phyloP scores from a whole-genome alignment of 176 grass and related monocot genomes.

The Elymus sibiricus region DNA sequence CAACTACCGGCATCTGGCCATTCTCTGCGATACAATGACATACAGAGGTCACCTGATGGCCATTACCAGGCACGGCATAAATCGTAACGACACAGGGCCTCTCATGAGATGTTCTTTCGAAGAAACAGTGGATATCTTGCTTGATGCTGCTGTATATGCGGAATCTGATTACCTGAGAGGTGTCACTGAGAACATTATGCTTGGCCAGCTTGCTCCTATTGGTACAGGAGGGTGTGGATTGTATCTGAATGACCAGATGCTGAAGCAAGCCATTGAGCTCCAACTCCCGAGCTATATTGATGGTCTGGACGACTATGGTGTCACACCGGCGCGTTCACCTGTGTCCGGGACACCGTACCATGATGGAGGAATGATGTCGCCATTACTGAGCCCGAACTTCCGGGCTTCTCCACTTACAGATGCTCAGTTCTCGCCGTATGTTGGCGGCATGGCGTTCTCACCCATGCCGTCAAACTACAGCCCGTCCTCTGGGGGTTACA shows the following conservation, averaged over 20 bases:
- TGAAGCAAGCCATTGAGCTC: conserved; percentile 93
- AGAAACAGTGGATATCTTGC: conserved; percentile 92
- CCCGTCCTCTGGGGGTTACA: conserved; percentile 66
- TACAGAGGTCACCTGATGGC: conserved; percentile 95
- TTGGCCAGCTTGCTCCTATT: conserved; percentile 90
- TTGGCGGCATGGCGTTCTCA: conserved; percentile 82
- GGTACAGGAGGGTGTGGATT: conserved; percentile 81
- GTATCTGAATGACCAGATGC: conserved; percentile 93
- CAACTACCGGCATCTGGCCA: conserved; percentile 91
- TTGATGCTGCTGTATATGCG: conserved; percentile 86
- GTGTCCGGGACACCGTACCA: conserved; percentile 80
- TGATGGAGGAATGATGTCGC: conserved; percentile 81
- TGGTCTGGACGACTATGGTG: conserved; percentile 64
- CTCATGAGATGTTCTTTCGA: conserved; percentile 96
- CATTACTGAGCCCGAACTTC: conserved; percentile 86
- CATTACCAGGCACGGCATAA: conserved; percentile 90
- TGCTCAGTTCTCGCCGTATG: conserved; percentile 93
- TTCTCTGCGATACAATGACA: conserved; percentile 97
- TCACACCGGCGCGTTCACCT: conserved; percentile 75
- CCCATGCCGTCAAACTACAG: conserved; percentile 73
- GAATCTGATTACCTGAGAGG: conserved; percentile 88
- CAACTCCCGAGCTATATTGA: conserved; percentile 88
- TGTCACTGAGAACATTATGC: conserved; percentile 96
- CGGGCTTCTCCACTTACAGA: conserved; percentile 81
- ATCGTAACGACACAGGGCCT: conserved; percentile 87